Percentiles rank a stretch among this genome's conserved stretches.
These are phyloP conservation scores for Herpetomonas samuelpessoai DNA, from an alignment of 208 protist species.

Conservation along the genomic window DNA sequence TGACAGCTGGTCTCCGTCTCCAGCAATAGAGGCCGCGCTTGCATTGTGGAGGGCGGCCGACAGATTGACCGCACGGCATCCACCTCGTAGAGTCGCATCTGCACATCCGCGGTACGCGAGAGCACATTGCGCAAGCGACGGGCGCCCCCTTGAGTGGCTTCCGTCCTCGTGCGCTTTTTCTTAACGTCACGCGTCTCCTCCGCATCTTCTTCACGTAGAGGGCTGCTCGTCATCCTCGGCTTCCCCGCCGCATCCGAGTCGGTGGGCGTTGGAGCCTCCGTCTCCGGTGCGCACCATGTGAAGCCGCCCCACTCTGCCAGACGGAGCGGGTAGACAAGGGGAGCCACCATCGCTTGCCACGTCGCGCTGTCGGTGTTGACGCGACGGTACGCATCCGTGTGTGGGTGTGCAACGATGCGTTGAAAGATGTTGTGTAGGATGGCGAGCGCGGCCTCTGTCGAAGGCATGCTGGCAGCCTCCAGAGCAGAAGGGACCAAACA, in stretches of 20 bases:
- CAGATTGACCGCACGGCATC: too few species aligned
- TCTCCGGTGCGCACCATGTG: too few species aligned
- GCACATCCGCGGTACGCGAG: neutral
- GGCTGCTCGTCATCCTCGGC: too few species aligned
- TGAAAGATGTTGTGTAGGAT: conserved; percentile 12
- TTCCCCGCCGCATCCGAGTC: too few species aligned
- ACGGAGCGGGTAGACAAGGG: conserved; percentile 20
- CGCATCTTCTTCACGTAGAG: too few species aligned
- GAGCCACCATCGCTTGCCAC: conserved; percentile 18
- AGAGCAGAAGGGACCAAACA: conserved; percentile 1
- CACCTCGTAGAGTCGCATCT: neutral
- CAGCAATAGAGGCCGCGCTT: neutral
- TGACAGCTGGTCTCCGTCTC: neutral
- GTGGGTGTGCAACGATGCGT: neutral
- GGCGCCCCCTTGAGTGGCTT: too few species aligned
- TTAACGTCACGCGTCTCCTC: too few species aligned
- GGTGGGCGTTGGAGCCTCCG: too few species aligned
- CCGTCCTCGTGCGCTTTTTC: too few species aligned
- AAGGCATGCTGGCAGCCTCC: too few species aligned
- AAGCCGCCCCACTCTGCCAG: conserved; percentile 26
- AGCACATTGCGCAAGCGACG: too few species aligned
- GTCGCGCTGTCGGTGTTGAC: conserved; percentile 15
- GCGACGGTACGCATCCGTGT: conserved; percentile 5
- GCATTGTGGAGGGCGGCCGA: too few species aligned
- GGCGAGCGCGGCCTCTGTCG: neutral